These are phyloP conservation scores for Phytopythium sindhum DNA, from an alignment of 352 stramenopile genomes.

Conservation along the genomic window DNA sequence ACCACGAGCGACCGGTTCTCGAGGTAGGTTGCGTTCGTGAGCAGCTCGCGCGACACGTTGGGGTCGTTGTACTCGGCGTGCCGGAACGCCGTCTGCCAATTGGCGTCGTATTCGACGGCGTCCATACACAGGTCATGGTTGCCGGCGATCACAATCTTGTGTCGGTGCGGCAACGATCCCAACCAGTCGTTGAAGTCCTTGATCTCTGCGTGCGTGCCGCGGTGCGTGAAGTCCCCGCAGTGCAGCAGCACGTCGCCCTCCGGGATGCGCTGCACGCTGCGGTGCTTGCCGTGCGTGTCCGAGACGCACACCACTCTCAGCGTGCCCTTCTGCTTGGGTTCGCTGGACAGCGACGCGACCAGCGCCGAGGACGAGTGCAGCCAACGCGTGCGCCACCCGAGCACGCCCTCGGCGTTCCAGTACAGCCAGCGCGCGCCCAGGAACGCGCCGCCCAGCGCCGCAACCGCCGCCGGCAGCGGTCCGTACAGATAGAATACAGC, in stretches of 20 bases:
- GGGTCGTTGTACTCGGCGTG: conserved; percentile 70
- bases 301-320: conserved; percentile 80
- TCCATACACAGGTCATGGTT: conserved; percentile 86
- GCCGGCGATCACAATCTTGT: conserved; percentile 80
- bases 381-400: conserved; percentile 42
- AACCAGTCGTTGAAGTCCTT: conserved; percentile 79
- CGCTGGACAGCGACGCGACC: conserved; percentile 24
- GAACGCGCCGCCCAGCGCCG: conserved; percentile 18
- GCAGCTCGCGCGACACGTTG: conserved; percentile 34
- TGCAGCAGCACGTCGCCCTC: conserved; percentile 86
- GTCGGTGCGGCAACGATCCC: conserved; percentile 54
- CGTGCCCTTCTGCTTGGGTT: conserved; percentile 46
- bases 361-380: conserved; percentile 34
- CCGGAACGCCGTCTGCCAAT: conserved; percentile 59
- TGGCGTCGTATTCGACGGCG: conserved; percentile 50
- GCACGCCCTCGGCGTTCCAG: conserved; percentile 58
- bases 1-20: conserved; percentile 71
- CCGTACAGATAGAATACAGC: conserved; percentile 28
- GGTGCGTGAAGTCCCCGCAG: conserved; percentile 89
- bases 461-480: conserved; percentile 8
- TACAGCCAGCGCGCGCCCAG: conserved; percentile 48
- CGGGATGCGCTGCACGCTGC: conserved; percentile 51
- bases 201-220: conserved; percentile 64
- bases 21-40: conserved; percentile 74
- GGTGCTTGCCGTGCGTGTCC: conserved; percentile 76